Evolutionary conservation across 1,284 basidiomycete species (phyloP).

Genomic region (Malassezia yamatoensis): DNA sequence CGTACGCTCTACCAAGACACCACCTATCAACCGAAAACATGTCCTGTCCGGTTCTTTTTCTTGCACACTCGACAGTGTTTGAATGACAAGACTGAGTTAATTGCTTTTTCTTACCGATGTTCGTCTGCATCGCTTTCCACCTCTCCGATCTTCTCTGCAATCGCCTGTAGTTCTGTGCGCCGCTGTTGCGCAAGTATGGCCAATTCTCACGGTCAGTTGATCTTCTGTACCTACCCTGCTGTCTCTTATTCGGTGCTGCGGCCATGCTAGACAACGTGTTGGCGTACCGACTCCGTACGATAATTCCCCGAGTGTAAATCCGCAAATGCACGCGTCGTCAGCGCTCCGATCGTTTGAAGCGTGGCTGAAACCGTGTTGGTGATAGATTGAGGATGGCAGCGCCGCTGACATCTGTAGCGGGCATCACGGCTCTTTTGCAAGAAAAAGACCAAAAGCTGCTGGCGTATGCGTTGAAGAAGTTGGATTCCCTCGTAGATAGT

Average conservation of each 20-base stretch:
- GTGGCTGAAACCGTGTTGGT: conserved; percentile 7
- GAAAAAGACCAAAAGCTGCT: conserved; percentile 45
- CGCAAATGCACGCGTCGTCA: conserved; percentile 2
- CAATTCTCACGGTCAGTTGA: conserved; percentile 20
- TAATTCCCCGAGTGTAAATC: background rate
- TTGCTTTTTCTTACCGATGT: conserved; percentile 32
- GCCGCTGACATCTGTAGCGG: conserved; percentile 22
- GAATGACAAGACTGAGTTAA: conserved; percentile 66
- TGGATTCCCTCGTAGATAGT: conserved; percentile 39
- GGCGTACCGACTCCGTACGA: background rate
- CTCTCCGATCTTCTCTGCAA: conserved; percentile 44
- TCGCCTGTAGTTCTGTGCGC: conserved; percentile 37
- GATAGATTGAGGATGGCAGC: conserved; percentile 8
- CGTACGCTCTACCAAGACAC: conserved; percentile 86
- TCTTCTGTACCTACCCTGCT: background rate
- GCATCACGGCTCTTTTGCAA: conserved; percentile 43
- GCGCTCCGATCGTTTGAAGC: conserved; percentile 6
- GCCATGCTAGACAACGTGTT: conserved; percentile 1
- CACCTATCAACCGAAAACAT: conserved; percentile 93
- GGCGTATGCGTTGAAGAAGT: conserved; percentile 43
- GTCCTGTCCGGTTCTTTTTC: conserved; percentile 71
- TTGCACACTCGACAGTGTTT: conserved; percentile 59
- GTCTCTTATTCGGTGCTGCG: background rate
- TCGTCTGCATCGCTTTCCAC: conserved; percentile 45
- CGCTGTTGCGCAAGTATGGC: conserved; percentile 31